Percentiles rank a stretch among this genome's conserved stretches.
These are phyloP conservation scores for Mycena leptocephala DNA, from an alignment of 768 basidiomycete genomes.

Conservation along the genomic window DNA sequence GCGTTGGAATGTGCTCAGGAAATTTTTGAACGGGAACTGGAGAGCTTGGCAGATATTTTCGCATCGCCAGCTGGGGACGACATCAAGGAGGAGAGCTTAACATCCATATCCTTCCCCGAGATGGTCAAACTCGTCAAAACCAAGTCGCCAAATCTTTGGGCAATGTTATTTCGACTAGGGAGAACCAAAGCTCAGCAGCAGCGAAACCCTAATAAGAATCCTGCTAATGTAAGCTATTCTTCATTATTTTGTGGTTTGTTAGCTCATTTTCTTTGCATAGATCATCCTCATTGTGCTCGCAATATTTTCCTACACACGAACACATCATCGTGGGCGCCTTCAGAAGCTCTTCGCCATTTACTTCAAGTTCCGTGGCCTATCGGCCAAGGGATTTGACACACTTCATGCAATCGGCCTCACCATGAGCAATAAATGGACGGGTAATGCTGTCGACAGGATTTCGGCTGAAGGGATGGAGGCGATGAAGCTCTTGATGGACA, in stretches of 20 bases:
- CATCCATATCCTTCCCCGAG: not conserved
- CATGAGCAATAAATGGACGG: conserved; percentile 46
- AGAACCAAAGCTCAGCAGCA: not conserved
- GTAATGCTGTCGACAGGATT: conserved; percentile 35
- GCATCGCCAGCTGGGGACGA: not conserved
- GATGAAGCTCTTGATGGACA: conserved; percentile 39
- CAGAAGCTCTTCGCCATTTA: conserved; percentile 46
- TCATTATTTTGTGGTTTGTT: not conserved
- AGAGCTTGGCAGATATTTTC: not conserved
- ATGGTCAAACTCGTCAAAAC: not conserved
- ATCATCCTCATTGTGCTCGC: not conserved
- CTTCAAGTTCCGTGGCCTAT: conserved; percentile 40
- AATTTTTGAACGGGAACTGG: not conserved
- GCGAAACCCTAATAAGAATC: conserved; percentile 1
- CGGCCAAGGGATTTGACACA: conserved; percentile 41
- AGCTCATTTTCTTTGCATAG: not conserved
- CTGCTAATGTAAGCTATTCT: not conserved
- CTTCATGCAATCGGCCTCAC: conserved; percentile 39
- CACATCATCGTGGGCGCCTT: conserved; percentile 24
- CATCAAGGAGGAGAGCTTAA: no score
- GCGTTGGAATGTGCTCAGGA: not conserved
- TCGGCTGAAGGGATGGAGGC: conserved; percentile 43
- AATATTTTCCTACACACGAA: not conserved
- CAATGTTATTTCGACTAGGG: not conserved
- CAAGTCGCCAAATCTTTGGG: not conserved